Base-by-base conservation (phyloP, 495 filamentous ascomycete species). In the Aspergillus sparsus region DNA sequence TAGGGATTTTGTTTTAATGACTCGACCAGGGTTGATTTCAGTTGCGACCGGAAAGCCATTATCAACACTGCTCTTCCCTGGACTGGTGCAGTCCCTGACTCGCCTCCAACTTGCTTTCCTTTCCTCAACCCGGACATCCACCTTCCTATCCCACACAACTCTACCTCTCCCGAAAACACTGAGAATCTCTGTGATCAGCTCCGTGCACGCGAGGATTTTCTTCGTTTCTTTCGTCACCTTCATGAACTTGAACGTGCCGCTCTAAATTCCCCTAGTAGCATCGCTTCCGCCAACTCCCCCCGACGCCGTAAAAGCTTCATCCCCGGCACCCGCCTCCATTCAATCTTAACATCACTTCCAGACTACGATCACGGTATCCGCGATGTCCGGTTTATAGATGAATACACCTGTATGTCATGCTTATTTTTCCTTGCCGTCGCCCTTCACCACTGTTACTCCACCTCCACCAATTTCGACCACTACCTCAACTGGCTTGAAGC, bases 331-430 rank as follows among this genome's bases (percentile, higher is more conserved):
- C 59, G 53, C 10, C 51, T 71, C 16, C 62, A 68, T 49, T 57
- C 63, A 2, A 66, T 63, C 1, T 53, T 71, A 7, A 68, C 68
- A 10, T 59, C 62, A 49, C 61, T 71, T 13, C 68, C 68, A 3
- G 66, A 71, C 12, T 66, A 71, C 35, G 66, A 71, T 27, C 68
- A 65, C 44, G 68, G 68, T 3, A 68, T 71, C 55, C 63, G 64
- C 12, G 68, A 68, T 50, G 59, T 71, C 32, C 68, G 68, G 6
- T 71, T 71, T 41, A 71, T 71, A 49, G 68, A 71, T 45, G 68
- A 71, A 62, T 71, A 66, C 35, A 65, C 68, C 7, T 62, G 66
- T 57, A 66, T 71, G 60, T 45, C 66, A n/a, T 71, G 68, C 15
- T 60, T 71, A 51, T 64, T 71, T 18, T 71, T 68, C 58, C 60